Conservation (phyloP, 1,284 basidiomycete genomes). For the Rhodotorula sp. region DNA sequence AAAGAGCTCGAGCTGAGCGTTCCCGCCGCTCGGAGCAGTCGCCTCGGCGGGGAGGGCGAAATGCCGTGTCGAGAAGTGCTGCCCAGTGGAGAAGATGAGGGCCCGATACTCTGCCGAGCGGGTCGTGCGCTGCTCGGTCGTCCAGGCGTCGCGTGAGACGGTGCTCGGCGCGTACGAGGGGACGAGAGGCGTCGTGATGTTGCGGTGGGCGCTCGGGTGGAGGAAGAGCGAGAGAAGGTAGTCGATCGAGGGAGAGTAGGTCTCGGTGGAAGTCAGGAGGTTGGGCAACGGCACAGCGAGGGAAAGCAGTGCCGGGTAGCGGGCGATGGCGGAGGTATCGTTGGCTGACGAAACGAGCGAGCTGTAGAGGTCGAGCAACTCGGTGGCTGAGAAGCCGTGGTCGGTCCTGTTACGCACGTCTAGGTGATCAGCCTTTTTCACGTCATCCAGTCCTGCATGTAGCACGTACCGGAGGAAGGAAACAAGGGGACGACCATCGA, state of each 20-base stretch:
- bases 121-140: background rate
- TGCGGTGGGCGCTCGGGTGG: background rate
- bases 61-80: conserved; percentile 8
- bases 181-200: background rate
- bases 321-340: background rate
- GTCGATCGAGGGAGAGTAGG: background rate
- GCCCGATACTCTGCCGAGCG: background rate
- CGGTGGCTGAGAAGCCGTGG: conserved; percentile 2
- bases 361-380: conserved; percentile 5
- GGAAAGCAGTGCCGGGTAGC: background rate
- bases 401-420: background rate
- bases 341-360: background rate
- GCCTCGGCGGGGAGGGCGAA: background rate
- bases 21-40: no score
- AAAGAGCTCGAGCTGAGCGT: conserved; percentile 3
- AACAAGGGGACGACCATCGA: background rate
- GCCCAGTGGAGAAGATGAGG: conserved; percentile 13
- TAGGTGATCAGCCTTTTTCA: no score
- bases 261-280: background rate
- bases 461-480: background rate
- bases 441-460: background rate
- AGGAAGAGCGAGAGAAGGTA: conserved; percentile 11
- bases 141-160: background rate
- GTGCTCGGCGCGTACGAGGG: background rate
- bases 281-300: background rate